Percentiles rank a stretch among this genome's conserved stretches.
Conservation (phyloP, 176 grass and related monocot genomes). For the Paspalum notatum region DNA sequence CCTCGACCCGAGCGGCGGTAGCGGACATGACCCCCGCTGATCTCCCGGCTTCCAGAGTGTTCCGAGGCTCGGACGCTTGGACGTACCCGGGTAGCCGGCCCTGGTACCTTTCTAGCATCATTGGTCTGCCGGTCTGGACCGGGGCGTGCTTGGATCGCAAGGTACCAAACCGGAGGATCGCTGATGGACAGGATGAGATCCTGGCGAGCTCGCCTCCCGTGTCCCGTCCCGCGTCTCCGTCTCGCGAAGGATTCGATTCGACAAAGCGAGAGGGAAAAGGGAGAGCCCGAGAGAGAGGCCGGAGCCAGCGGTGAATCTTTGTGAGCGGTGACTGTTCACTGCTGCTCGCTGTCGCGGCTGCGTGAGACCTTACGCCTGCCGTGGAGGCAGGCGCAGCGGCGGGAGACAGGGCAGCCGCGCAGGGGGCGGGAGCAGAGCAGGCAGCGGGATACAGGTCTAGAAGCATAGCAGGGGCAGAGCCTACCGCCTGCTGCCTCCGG, state of each 20-base stretch:
- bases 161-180: background rate
- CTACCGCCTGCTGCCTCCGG: no score
- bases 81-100: background rate
- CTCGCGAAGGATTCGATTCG: slow-evolving; percentile 8
- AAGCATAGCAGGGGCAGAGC: no score
- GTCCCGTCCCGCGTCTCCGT: no score
- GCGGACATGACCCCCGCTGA: background rate
- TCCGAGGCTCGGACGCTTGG: background rate
- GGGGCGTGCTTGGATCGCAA: background rate
- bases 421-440: background rate
- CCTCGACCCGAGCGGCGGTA: background rate
- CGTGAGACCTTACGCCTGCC: background rate
- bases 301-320: no score
- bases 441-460: background rate
- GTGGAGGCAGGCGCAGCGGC: slow-evolving; percentile 11
- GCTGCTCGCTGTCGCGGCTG: background rate
- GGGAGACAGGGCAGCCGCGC: background rate
- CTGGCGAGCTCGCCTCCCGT: no score
- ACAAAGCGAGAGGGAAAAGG: background rate
- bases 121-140: no score
- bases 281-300: no score
- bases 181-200: background rate
- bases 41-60: background rate
- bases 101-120: background rate
- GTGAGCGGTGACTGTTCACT: background rate